Evolutionary conservation across 2,329 filamentous ascomycete genomes (phyloP).

Genomic region (Arthroderma sp.): DNA sequence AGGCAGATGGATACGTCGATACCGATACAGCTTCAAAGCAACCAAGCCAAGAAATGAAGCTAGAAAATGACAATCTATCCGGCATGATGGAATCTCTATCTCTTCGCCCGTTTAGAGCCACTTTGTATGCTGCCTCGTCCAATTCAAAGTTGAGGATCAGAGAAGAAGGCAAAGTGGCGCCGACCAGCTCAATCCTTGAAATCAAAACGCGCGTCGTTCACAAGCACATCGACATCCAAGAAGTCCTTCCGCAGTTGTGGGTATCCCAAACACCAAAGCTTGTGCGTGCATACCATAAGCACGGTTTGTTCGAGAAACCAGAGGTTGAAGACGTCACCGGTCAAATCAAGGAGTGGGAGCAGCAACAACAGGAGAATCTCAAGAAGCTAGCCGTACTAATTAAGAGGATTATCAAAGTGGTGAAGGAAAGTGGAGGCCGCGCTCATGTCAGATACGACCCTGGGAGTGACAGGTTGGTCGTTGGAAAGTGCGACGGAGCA

Average conservation of each 20-base stretch:
- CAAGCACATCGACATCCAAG: constrained; percentile 21
- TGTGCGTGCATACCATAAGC: constrained; percentile 32
- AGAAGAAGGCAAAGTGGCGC: constrained; percentile 20
- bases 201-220: constrained; percentile 32
- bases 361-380: constrained; percentile 19
- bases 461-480: not conserved
- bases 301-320: constrained; percentile 23
- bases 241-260: constrained; percentile 34
- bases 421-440: not conserved
- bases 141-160: constrained; percentile 20
- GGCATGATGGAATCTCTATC: constrained; percentile 16
- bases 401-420: not conserved
- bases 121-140: constrained; percentile 1
- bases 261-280: constrained; percentile 36
- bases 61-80: constrained; percentile 19
- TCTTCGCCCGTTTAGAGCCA: constrained; percentile 9
- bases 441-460: not conserved
- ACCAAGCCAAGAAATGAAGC: not conserved
- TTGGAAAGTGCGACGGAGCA: no score
- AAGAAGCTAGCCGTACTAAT: constrained; percentile 15
- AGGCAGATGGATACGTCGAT: constrained; percentile 42
- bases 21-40: no score
- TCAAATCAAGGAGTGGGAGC: constrained; percentile 26
- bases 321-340: constrained; percentile 25
- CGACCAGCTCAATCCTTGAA: constrained; percentile 29